Evolutionary conservation across 2,329 filamentous ascomycete species (phyloP).

Genomic region (Lasiodiplodia hormozganensis): DNA sequence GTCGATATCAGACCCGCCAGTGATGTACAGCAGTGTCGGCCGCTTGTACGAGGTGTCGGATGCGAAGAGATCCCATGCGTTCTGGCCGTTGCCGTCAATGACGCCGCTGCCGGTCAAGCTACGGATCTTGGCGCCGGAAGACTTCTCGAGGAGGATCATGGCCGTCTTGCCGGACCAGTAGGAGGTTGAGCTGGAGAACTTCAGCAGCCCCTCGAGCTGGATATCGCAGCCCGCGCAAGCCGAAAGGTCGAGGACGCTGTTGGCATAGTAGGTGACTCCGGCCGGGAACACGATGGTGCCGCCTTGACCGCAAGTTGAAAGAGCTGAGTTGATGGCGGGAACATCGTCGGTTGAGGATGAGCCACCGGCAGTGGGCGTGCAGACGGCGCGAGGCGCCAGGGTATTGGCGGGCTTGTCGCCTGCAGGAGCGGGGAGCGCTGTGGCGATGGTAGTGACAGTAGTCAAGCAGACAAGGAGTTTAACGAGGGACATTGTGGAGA

Average conservation of each 20-base stretch:
- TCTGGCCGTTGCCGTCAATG: conserved; percentile 58
- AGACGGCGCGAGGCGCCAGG: conserved; percentile 35
- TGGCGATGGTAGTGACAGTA: neutral
- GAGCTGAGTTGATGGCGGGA: conserved; percentile 53
- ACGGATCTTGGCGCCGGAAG: conserved; percentile 49
- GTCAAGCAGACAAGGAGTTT: neutral
- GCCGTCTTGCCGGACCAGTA: conserved; percentile 52
- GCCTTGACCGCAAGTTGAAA: conserved; percentile 50
- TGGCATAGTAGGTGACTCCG: conserved; percentile 51
- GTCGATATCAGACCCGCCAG: conserved; percentile 47
- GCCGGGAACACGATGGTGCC: conserved; percentile 56
- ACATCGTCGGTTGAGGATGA: conserved; percentile 49
- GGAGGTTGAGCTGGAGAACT: conserved; percentile 47
- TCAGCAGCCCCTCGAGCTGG: conserved; percentile 55
- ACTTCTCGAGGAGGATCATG: conserved; percentile 49
- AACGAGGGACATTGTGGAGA: neutral
- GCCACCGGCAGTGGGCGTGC: conserved; percentile 43
- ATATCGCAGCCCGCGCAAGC: conserved; percentile 55
- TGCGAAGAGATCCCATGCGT: conserved; percentile 51
- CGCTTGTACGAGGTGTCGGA: conserved; percentile 47
- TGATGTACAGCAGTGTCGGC: conserved; percentile 53
- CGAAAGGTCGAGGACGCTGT: conserved; percentile 51
- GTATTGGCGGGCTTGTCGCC: neutral
- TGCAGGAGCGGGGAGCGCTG: conserved; percentile 45
- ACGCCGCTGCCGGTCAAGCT: conserved; percentile 50